A percentile compares a stretch with the other conserved stretches of the same genome.
phyloP scores from a whole-genome alignment of 2,329 filamentous ascomycete genomes.

The Polychaeton citri region DNA sequence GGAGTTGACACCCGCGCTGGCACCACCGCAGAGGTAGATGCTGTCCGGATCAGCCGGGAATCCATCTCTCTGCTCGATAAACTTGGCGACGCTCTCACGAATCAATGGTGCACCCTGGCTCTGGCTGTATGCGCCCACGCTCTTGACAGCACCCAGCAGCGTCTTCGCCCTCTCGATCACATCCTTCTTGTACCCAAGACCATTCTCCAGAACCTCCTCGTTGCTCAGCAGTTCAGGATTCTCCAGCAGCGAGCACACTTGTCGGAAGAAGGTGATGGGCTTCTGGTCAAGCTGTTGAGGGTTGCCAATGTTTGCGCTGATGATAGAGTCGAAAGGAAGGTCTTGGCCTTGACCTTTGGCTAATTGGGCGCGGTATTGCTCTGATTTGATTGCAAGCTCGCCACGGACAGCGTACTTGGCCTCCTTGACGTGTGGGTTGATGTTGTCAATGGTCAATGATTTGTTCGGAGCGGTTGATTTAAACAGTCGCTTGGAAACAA shows the following conservation, averaged over 20 bases:
- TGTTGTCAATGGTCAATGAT: conserved; percentile 61
- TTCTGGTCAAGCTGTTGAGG: conserved; percentile 98
- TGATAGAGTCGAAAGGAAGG: conserved; percentile 79
- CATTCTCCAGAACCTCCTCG: conserved; percentile 60
- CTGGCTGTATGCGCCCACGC: conserved; percentile 91
- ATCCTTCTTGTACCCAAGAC: conserved; percentile 78
- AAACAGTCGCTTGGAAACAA: conserved; percentile 12
- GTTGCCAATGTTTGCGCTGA: conserved; percentile 98
- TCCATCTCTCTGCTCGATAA: conserved; percentile 81
- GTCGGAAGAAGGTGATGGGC: conserved; percentile 97
- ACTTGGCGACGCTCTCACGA: conserved; percentile 77
- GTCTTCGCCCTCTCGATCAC: conserved; percentile 71
- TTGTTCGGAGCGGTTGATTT: conserved; percentile 5
- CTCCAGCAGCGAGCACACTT: conserved; percentile 86
- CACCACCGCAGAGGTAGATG: conserved; percentile 84
- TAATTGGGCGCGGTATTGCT: conserved; percentile 71
- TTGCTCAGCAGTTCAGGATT: conserved; percentile 76
- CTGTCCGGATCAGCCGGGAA: conserved; percentile 67
- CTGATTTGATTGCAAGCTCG: conserved; percentile 85
- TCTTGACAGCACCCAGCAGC: conserved; percentile 71
- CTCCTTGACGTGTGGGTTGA: conserved; percentile 76
- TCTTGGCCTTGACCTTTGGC: conserved; percentile 42
- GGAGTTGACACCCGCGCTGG: conserved; percentile 88
- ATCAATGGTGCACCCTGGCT: conserved; percentile 80
- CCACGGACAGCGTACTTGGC: conserved; percentile 95